phyloP scores from a whole-genome alignment of 139 green algal genomes.

The Parachlorella kessleri region DNA sequence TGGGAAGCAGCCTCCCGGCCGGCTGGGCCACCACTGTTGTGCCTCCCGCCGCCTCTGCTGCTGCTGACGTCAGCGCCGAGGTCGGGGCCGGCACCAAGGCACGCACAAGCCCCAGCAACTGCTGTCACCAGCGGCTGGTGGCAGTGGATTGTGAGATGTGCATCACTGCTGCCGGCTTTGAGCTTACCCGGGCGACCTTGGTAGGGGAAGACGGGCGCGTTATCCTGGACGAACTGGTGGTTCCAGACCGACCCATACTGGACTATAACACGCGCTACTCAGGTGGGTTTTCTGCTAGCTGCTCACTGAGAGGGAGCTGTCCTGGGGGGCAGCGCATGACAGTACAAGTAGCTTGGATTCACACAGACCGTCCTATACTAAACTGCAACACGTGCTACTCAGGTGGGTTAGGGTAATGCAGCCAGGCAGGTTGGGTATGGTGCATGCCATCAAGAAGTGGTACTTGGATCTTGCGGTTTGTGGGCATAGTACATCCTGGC shows the following conservation, averaged over 20 bases:
- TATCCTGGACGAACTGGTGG: conserved; percentile 82
- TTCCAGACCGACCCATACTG: conserved; percentile 75
- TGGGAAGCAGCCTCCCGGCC: not conserved
- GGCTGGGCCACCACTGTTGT: too few relatives aligned
- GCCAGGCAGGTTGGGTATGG: too few relatives aligned
- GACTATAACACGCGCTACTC: conserved; percentile 88
- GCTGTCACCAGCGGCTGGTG: conserved; percentile 37
- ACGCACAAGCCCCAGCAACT: not conserved
- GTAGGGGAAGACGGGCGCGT: conserved; percentile 50
- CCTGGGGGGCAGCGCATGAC: too few relatives aligned
- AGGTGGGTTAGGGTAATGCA: too few relatives aligned
- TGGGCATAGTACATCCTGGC: too few relatives aligned
- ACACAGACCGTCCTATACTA: conserved; percentile 70
- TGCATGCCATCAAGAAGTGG: too few relatives aligned
- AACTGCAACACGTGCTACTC: conserved; percentile 88
- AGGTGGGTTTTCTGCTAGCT: too few relatives aligned
- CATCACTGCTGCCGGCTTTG: conserved; percentile 62
- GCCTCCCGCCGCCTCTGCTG: not conserved
- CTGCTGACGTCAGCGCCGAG: not conserved
- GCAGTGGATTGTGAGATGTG: conserved; percentile 90
- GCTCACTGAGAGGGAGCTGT: too few relatives aligned
- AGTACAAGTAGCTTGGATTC: too few relatives aligned
- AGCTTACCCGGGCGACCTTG: conserved; percentile 72
- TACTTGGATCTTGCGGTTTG: too few relatives aligned
- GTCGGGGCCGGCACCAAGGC: too few relatives aligned